Base-by-base conservation (phyloP, 768 basidiomycete genomes). In the Collybia nuda region DNA sequence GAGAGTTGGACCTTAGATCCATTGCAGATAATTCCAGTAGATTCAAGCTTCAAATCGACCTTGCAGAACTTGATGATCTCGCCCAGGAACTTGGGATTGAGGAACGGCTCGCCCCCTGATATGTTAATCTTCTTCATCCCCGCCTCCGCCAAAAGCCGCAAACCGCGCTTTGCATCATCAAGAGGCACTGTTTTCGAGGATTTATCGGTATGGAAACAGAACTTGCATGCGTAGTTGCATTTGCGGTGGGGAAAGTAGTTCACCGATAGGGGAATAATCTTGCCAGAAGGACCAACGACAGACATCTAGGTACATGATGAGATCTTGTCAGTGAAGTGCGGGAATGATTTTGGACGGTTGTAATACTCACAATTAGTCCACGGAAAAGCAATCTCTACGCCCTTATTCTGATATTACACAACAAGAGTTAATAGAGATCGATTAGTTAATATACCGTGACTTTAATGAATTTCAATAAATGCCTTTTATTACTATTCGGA, bases 51-150 rank as follows among this genome's bases (percentile, higher is more conserved):
- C 21, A 44, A 40, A 6, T 50, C 42, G 17, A 24, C 36, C 28
- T 44, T 50, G 38, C 42, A 50, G 19, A 17, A 38, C 22, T 44
- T 43, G 43, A 50, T 50, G 1, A 50, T 50, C 18, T 42, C 48
- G 15, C 42, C 49, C 8, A 39, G 35, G 42, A 50, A 50, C 23
- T 18, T 37, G 4, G 36, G 49, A 26, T 50, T 50, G 41, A 50
- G 42, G 26, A 50, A 50, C 21, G 42, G 41, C 24, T 50, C 36
- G 1, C 42, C 42, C 7, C 49, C 40, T 5, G 42, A 50, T 14
- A 50, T 37, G 15, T 38, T 44, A 6, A 37, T 38, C 32, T 50
- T 43, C 18, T 38, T 44, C 42, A 43, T 50, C 5, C 22, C 40
- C 18, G 40, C 40, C 19, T 40, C 28, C 18, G 38, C 26, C 14